Conservation (phyloP, 78 protist species). For the Dictyostelium brefeldianum region DNA sequence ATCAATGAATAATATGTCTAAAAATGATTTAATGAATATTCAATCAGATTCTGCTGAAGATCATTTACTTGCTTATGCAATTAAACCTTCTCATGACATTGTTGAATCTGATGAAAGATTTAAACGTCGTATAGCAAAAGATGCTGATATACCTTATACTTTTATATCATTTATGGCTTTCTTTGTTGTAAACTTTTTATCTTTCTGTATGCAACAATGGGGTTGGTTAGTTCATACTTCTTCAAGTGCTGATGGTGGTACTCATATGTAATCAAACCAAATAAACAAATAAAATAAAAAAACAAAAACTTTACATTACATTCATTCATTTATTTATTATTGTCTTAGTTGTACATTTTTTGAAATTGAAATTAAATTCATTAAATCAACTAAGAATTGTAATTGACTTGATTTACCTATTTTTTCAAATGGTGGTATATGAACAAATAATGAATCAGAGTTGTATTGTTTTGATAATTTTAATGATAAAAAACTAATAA, state of each 20-base stretch:
- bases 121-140: constrained; percentile 19
- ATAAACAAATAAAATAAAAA: neutral
- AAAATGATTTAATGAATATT: constrained; percentile 28
- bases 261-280: constrained; percentile 36
- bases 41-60: constrained; percentile 61
- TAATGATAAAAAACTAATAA: constrained; percentile 9
- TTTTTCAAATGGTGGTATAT: neutral
- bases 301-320: neutral
- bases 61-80: constrained; percentile 47
- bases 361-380: neutral
- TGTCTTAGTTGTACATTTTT: neutral
- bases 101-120: constrained; percentile 61
- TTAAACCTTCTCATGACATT: constrained; percentile 54
- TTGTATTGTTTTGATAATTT: constrained; percentile 5
- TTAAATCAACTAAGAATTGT: neutral
- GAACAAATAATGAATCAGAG: neutral
- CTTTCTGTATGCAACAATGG: constrained; percentile 76
- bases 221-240: constrained; percentile 44
- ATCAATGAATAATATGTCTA: constrained; percentile 21
- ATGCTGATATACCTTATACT: constrained; percentile 56
- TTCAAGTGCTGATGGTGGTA: constrained; percentile 8
- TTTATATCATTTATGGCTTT: constrained; percentile 36
- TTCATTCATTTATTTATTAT: too few relatives aligned
- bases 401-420: neutral
- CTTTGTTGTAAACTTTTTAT: constrained; percentile 53